Evolutionary conservation across 2,329 filamentous ascomycete species (phyloP), one percentile per base, ranked within the genome.

Genomic region (Fusarium chlamydosporum): DNA sequence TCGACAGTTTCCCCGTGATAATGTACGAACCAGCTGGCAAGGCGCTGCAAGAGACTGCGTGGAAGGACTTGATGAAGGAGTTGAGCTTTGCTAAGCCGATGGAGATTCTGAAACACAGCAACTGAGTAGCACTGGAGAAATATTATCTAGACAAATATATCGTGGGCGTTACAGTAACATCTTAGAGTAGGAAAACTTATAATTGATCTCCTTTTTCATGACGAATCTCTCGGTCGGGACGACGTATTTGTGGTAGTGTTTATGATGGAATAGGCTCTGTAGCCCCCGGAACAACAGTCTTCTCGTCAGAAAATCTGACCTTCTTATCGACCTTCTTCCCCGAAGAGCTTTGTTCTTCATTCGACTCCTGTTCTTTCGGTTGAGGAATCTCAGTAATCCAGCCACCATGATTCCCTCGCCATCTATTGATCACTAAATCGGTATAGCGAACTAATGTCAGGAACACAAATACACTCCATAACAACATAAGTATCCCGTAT

Each of bases 11-110:
- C 27, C 62, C 69, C 0, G 37, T 41, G 2, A 62, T 74, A 0
- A 73, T 74, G 71, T 74, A 74, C 31, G 67, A 69, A 13, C 35
- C 64, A 4, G 34, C 31, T 26, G 72, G 72, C 3, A 45, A 61
- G 46, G 20, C 13, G 9, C 45, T 74, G 4, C 72, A 72, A 16
- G 68, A 73, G 12, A 51, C 50, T 4, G 38, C 69, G 2, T 74
- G 72, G 72, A 35, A 64, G 2, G 72, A 72, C 29, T 70, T 71
- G n/a, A 61, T 74, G 56, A 34, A 51, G 4, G 72, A 74, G 46
- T 15, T 74, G 45, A 62, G 56, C 12, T 74, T 74, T 61, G 67
- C 20, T 7, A 54, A 70, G 15, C 72, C 65, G 2, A 16, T 34
- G 8, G 43, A 52, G 18, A 62, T 70, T 4, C 51, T 73, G 2